A percentile compares a stretch with the other conserved stretches of the same genome.
These are phyloP conservation scores for Hypoxylon crocopeplum DNA, from an alignment of 495 filamentous ascomycete genomes.

Conservation along the genomic window DNA sequence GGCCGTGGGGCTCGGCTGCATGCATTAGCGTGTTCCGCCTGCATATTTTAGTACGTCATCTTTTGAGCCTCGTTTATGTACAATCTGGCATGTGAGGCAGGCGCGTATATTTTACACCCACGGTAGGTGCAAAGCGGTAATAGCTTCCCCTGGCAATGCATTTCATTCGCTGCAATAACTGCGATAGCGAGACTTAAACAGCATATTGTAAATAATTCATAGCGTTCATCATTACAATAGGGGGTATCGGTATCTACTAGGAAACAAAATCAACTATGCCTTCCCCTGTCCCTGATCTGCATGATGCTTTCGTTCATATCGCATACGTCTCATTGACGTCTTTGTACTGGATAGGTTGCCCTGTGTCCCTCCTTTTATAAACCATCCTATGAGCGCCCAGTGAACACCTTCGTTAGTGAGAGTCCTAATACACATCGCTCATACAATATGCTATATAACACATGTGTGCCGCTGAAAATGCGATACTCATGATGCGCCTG, in stretches of 20 bases:
- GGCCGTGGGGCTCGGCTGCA: constrained; percentile 3
- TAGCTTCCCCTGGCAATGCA: too few relatives aligned
- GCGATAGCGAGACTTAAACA: too few relatives aligned
- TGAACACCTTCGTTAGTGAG: constrained; percentile 7
- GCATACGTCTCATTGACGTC: background rate
- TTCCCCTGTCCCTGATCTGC: background rate
- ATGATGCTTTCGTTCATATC: constrained; percentile 6
- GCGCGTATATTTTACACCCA: too few relatives aligned
- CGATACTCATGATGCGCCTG: constrained; percentile 1
- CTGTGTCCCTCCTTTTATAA: constrained; percentile 7
- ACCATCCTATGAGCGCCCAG: constrained; percentile 12
- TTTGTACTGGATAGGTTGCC: constrained; percentile 18
- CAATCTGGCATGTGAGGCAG: too few relatives aligned
- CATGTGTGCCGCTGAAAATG: background rate
- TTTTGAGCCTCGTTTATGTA: too few relatives aligned
- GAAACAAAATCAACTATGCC: background rate
- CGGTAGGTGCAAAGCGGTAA: too few relatives aligned
- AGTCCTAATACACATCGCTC: constrained; percentile 7
- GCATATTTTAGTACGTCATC: background rate
- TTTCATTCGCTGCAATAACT: too few relatives aligned
- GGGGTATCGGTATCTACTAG: constrained; percentile 29
- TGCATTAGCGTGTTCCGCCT: background rate
- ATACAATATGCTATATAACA: constrained; percentile 8
- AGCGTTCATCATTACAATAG: constrained; percentile 10
- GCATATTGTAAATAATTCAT: background rate